phyloP scores from a whole-genome alignment of 305 asterid genomes.

The Withania somnifera region DNA sequence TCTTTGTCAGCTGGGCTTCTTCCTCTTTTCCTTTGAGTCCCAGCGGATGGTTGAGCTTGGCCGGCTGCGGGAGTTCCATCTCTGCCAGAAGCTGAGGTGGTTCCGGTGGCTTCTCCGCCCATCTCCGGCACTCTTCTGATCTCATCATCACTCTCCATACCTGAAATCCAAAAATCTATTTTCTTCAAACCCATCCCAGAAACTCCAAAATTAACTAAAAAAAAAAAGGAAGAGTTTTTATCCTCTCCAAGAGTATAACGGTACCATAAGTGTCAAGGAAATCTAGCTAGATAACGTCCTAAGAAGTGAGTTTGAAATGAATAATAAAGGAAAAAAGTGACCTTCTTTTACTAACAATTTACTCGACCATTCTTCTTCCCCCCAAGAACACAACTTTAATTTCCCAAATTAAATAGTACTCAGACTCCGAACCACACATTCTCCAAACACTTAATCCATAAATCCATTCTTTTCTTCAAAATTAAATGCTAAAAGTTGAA shows the following conservation, averaged over 20 bases:
- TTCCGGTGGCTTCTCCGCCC: constrained; percentile 53
- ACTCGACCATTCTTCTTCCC: too few relatives aligned
- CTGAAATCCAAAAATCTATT: constrained; percentile 12
- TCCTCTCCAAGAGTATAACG: not conserved
- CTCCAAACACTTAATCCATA: not conserved
- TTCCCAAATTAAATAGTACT: too few relatives aligned
- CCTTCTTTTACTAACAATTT: not conserved
- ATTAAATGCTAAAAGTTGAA: not conserved
- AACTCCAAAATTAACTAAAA: not conserved
- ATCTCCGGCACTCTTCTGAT: constrained; percentile 94
- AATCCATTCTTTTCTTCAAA: not conserved
- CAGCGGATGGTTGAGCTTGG: constrained; percentile 43
- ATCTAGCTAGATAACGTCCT: not conserved
- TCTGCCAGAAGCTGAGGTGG: constrained; percentile 37
- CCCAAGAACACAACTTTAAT: too few relatives aligned
- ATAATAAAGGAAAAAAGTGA: not conserved
- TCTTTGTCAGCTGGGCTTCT: constrained; percentile 90
- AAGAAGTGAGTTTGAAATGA: not conserved
- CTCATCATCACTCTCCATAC: constrained; percentile 99
- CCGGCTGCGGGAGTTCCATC: constrained; percentile 39
- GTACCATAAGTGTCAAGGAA: not conserved
- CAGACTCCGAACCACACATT: not conserved
- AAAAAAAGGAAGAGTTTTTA: not conserved
- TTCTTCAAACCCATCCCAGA: constrained; percentile 3
- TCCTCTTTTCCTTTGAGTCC: constrained; percentile 64